phyloP scores from a whole-genome alignment of 164 flowering plant species.

The Magnolia kwangsiensis region DNA sequence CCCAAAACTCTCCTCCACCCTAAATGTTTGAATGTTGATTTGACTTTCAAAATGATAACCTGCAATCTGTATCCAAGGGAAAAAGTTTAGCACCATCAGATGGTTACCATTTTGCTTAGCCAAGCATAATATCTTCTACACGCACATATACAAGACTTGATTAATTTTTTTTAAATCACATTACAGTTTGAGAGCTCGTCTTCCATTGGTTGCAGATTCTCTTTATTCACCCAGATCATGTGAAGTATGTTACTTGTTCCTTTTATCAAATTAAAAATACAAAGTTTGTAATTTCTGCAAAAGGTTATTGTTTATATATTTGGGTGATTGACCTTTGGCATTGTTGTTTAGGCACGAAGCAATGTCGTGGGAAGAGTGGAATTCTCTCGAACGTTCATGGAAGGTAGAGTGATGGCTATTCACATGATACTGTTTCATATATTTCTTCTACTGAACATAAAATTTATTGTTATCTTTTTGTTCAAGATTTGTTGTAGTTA shows the following conservation, averaged over 20 bases:
- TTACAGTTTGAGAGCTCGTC: slow-evolving; percentile 26
- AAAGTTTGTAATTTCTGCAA: background rate
- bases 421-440: background rate
- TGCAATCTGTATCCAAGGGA: background rate
- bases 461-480: too few species aligned
- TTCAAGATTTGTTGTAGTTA: background rate
- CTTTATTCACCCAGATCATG: slow-evolving; percentile 11
- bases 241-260: background rate
- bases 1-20: background rate
- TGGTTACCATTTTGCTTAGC: background rate
- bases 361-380: slow-evolving; percentile 13
- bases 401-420: slow-evolving; percentile 12
- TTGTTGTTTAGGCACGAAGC: slow-evolving; percentile 15
- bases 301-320: background rate
- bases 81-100: background rate
- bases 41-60: background rate
- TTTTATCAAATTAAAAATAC: background rate
- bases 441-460: background rate
- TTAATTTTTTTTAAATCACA: background rate
- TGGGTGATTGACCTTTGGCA: background rate
- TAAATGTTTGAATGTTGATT: background rate
- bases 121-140: background rate
- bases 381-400: slow-evolving; percentile 7
- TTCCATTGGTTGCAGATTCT: slow-evolving; percentile 20
- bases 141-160: background rate